Evolutionary conservation across 2,329 filamentous ascomycete genomes (phyloP), one percentile per base, ranked within the genome.

Genomic region (Westerdykella ornata): DNA sequence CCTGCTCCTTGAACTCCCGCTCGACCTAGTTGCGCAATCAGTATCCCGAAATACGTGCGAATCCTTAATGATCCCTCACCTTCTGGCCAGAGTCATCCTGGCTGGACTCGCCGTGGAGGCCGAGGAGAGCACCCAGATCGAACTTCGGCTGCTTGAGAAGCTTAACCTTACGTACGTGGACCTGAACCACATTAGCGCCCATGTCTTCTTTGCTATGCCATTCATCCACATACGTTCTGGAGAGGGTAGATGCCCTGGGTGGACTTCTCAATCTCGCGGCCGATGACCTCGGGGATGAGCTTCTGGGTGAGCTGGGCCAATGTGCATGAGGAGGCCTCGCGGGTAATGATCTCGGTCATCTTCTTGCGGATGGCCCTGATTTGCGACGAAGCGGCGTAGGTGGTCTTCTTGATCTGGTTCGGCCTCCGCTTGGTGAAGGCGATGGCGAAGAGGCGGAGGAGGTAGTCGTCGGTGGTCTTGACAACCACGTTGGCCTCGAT

Each of bases 341-440:
- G 85, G 74, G 86, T 81, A 74, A 98, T 97, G 75, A 98, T 97
- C 76, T 98, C 92, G 55, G 81, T 85, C 92, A 98, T 98, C 88
- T 98, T 97, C 81, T 89, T 92, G 74, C 92, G 86, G 73, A 98
- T 98, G 62, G 85, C 84, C 59, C 90, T 85, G 73, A 97, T 97
- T 77, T 98, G 92, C 55, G 92, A 97, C 55, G 88, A 88, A 56
- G 84, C 84, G 61, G 92, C 92, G 70, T 98, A 98, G 70, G 92
- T 98, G 66, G 92, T 98, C 86, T 97, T 98, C 86, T 95, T 95
- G 80, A 98, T 90, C 81, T 98, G 92, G 81, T 97, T 98, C 64
- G 88, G 88, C 68, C 92, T 85, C 74, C 88, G 82, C 85, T 97
- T 97, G 75, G 92, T 98, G 81, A 98, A 98, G 63, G 87, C 92